A percentile compares a stretch with the other conserved stretches of the same genome.
These are phyloP conservation scores for Pseudogymnoascus sp. DNA, from an alignment of 2,329 filamentous ascomycete genomes.

Conservation along the genomic window DNA sequence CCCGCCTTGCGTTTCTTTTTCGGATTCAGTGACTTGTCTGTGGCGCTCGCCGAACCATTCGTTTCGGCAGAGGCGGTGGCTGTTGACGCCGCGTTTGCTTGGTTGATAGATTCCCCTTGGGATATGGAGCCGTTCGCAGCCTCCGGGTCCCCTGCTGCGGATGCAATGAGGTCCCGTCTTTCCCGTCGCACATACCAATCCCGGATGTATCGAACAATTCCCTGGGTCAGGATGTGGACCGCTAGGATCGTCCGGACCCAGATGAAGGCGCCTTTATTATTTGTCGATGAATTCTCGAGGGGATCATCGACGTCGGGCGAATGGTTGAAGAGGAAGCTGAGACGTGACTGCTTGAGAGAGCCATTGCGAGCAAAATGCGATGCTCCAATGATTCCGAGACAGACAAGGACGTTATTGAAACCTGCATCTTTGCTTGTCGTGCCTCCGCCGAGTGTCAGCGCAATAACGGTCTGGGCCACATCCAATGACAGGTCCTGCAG, in stretches of 20 bases:
- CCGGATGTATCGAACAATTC: conserved; percentile 60
- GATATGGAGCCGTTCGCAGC: conserved; percentile 38
- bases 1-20: conserved; percentile 89
- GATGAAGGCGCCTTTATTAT: conserved; percentile 47
- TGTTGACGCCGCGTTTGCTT: conserved; percentile 23
- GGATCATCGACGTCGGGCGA: conserved; percentile 35
- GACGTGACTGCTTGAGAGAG: conserved; percentile 21
- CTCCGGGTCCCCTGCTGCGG: conserved; percentile 52
- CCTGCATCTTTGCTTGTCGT: conserved; percentile 60
- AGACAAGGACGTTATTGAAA: conserved; percentile 63
- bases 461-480: conserved; percentile 86
- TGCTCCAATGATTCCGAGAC: conserved; percentile 53
- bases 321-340: conserved; percentile 22
- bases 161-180: conserved; percentile 41
- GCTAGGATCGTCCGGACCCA: conserved; percentile 62
- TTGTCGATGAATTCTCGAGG: conserved; percentile 34
- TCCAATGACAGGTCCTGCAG: conserved; percentile 84
- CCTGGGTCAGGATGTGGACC: conserved; percentile 68
- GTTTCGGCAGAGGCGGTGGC: conserved; percentile 42
- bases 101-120: background rate
- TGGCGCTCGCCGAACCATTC: conserved; percentile 30
- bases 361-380: conserved; percentile 24
- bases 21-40: conserved; percentile 43
- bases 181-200: conserved; percentile 59
- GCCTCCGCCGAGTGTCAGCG: conserved; percentile 79